Base-by-base conservation (phyloP, 306 rosid genomes). In the Pyrus pyrifolia region DNA sequence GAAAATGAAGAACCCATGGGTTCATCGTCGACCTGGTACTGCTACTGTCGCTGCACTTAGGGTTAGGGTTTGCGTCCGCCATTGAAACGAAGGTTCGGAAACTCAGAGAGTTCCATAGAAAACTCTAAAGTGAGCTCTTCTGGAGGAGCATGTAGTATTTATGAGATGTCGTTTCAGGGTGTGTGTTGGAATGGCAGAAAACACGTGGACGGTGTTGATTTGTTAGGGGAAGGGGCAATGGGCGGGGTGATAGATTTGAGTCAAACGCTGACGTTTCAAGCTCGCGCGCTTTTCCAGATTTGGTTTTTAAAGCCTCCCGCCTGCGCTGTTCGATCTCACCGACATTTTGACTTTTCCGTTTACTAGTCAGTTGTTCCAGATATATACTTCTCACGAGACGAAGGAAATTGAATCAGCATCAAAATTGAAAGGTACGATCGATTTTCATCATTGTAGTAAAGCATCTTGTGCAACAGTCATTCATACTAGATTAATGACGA, bases 1-100 rank as follows among this genome's bases (percentile, higher is more conserved):
- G 93, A 49, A 91, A 88, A 67, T 87, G 85, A 5, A 92, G 90
- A 83, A 85, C 80, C 91, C 96, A 86, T 3, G 97, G 90, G 58
- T 92, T 92, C 70, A 85, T 73, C 2, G 74, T 6, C 8, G 69
- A 17, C 44, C 45, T 18, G 10, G n/a, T 25, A 52, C 19, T 31
- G 55, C 67, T 9, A 31, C 45, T 21, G 58, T 9, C 55, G 44
- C 82, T 38, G 10, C 72, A 53, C 25, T 30, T 66, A 42, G 87
- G 83, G 3, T 51, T 51, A 51, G 55, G 55, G 55, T 15, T 51
- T 5, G 55, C 21, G 29, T 67, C 86, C n/a, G 62, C 88, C 97
- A 88, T 94, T 23, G 72, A 23, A 25, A 7, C 31, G 13, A 2
- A 11, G n/a, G 12, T 13, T 22, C 46, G 30, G 49, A 38, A 10